These are phyloP conservation scores for Ophiocordyceps sinensis DNA, from an alignment of 2,329 filamentous ascomycete genomes.

Conservation along the genomic window DNA sequence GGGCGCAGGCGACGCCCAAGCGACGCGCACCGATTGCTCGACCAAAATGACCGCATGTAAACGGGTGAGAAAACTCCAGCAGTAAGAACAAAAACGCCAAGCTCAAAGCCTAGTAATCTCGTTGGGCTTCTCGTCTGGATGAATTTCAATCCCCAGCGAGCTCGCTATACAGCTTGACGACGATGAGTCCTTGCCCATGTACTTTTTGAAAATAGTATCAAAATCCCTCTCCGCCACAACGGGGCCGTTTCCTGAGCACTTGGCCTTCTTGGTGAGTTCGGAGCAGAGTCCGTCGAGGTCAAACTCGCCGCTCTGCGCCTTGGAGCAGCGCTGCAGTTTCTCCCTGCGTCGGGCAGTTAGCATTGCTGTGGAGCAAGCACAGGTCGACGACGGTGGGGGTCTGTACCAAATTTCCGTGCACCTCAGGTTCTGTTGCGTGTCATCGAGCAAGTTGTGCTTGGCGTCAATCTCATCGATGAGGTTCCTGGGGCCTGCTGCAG, in stretches of 20 bases:
- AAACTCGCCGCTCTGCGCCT: conserved; percentile 79
- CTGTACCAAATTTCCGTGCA: conserved; percentile 91
- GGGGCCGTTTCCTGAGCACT: conserved; percentile 81
- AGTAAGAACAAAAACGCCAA: neutral
- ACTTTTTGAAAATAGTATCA: conserved; percentile 58
- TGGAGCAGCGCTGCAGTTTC: conserved; percentile 72
- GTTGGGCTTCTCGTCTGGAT: conserved; percentile 9
- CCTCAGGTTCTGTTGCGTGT: conserved; percentile 50
- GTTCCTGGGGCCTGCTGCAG: conserved; percentile 36
- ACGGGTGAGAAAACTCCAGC: neutral
- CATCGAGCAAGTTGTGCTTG: conserved; percentile 53
- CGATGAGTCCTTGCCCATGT: conserved; percentile 32
- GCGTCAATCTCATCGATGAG: conserved; percentile 68
- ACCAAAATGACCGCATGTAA: no score
- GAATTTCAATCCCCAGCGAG: conserved; percentile 47
- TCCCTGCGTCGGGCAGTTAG: conserved; percentile 45
- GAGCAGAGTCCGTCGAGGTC: conserved; percentile 88
- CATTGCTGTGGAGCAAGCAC: conserved; percentile 1
- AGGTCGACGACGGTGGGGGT: conserved; percentile 21
- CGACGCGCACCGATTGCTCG: no score
- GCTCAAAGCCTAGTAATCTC: conserved; percentile 4
- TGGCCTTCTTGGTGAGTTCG: conserved; percentile 88
- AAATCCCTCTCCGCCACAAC: conserved; percentile 85
- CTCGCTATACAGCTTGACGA: conserved; percentile 18
- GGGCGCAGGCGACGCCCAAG: no score